phyloP scores from a whole-genome alignment of 1,284 basidiomycete species.

The Cutaneotrichosporon sp. region DNA sequence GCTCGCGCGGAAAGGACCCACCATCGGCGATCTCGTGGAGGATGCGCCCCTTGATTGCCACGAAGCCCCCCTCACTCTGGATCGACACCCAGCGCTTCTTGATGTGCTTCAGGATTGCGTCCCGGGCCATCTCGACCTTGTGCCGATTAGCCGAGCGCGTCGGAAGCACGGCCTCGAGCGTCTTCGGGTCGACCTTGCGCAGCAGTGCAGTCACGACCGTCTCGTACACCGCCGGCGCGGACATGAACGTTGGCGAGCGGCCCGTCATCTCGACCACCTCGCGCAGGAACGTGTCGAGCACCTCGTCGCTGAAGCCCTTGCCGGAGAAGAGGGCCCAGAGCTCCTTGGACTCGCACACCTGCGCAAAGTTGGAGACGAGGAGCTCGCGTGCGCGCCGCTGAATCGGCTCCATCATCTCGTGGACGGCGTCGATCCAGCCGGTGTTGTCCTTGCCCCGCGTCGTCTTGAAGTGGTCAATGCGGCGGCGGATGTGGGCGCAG shows the following conservation, averaged over 20 bases:
- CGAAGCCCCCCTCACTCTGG: constrained; percentile 76
- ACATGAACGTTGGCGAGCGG: constrained; percentile 58
- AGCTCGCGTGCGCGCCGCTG: constrained; percentile 65
- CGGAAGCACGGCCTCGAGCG: constrained; percentile 63
- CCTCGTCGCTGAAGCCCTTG: constrained; percentile 68
- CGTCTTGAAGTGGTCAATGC: constrained; percentile 40
- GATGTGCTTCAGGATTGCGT: constrained; percentile 62
- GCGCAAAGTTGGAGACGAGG: constrained; percentile 61
- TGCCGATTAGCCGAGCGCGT: constrained; percentile 65
- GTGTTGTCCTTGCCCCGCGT: constrained; percentile 56
- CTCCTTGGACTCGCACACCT: constrained; percentile 66
- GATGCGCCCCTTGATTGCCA: constrained; percentile 76
- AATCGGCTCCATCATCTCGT: constrained; percentile 65
- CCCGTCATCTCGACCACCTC: constrained; percentile 60
- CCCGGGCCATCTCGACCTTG: constrained; percentile 69
- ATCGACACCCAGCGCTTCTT: constrained; percentile 69
- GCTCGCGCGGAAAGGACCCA: constrained; percentile 46
- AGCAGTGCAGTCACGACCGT: constrained; percentile 71
- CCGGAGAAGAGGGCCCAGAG: constrained; percentile 71
- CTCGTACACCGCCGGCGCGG: constrained; percentile 71
- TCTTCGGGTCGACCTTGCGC: constrained; percentile 66
- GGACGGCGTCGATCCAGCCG: constrained; percentile 66
- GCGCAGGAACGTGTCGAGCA: constrained; percentile 69
- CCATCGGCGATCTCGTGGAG: constrained; percentile 83
- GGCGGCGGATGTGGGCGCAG: constrained; percentile 29